Base-by-base conservation (phyloP, 1,284 basidiomycete species). In the Leccinum solheimii region DNA sequence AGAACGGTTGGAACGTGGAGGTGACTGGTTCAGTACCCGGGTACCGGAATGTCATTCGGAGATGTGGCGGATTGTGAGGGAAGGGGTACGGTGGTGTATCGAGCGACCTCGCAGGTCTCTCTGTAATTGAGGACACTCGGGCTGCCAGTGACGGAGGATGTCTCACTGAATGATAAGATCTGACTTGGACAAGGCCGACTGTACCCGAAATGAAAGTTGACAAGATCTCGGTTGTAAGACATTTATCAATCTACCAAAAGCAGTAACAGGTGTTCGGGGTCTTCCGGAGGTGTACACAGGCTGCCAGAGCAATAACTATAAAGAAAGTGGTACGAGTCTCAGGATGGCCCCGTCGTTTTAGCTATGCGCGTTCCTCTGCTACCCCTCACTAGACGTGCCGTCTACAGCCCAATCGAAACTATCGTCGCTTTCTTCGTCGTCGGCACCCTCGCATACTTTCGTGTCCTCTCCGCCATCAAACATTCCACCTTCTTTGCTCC, bases 391-490 rank as follows among this genome's bases (percentile, higher is more conserved):
- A 81, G 82, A 10, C 85, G 86, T 64, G 85, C 87, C 2, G 86
- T 85, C 21, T 84, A 84, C 73, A 85, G 79, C 3, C 88, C 87
- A 55, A 89, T 90, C 61, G 95, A 98, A 75, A 90, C 91, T 23
- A 93, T 97, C 67, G 94, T 97, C 60, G 85, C 87, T 71, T 90
- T 92, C 77, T 93, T 89, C 74, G 86, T 95, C 72, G 76, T 95
- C 63, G 91, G 91, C 38, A 97, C 95, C 3, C 83, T 97, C 49
- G 90, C 91, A 56, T 97, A 97, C 77, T 96, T 97, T 75, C 92
- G 95, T 75, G 84, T 97, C 64, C 83, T 98, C 61, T 86, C 87
- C 64, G 91, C 92, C 51, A 89, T 96, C 74, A 94, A 94, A 64
- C 83, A 90, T 68, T 88, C 87, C 0, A 78, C 85, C 0, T 90